A percentile compares a stretch with the other conserved stretches of the same genome.
These are phyloP conservation scores for Phialophora chinensis DNA, from an alignment of 2,329 filamentous ascomycete species.

Conservation along the genomic window DNA sequence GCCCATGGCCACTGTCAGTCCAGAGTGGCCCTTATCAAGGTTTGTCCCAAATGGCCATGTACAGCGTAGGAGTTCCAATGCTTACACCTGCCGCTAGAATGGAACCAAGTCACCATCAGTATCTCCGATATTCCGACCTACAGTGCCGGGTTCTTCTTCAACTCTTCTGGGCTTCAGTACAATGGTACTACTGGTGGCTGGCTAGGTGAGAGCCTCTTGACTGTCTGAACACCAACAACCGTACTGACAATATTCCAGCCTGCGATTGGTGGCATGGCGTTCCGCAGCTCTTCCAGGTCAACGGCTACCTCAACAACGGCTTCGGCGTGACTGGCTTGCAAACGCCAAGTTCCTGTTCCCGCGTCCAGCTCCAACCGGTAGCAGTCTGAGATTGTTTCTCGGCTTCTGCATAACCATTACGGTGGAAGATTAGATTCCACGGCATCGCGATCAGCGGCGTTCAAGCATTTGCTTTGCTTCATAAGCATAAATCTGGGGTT, in stretches of 20 bases:
- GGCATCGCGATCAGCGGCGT: not conserved
- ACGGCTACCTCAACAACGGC: conserved; percentile 23
- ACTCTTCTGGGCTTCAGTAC: conserved; percentile 37
- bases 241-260: conserved; percentile 28
- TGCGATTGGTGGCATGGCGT: conserved; percentile 39
- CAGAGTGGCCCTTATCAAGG: conserved; percentile 34
- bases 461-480: conserved; percentile 13
- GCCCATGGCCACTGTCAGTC: conserved; percentile 36
- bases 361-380: conserved; percentile 35
- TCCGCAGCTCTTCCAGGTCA: conserved; percentile 37
- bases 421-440: not conserved
- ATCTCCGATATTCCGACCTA: conserved; percentile 23
- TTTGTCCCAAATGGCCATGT: conserved; percentile 21
- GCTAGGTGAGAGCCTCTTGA: conserved; percentile 29
- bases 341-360: conserved; percentile 36
- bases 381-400: conserved; percentile 27
- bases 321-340: conserved; percentile 8
- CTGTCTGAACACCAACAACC: not conserved
- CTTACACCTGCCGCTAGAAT: conserved; percentile 30
- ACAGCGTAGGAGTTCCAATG: not conserved
- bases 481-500: conserved; percentile 4
- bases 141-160: conserved; percentile 37
- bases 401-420: not conserved
- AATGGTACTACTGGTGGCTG: conserved; percentile 33
- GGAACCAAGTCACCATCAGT: conserved; percentile 35